A percentile compares a stretch with the other conserved stretches of the same genome.
These are phyloP conservation scores for Polygonum aviculare DNA, from an alignment of 148 eudicot species.

Conservation along the genomic window DNA sequence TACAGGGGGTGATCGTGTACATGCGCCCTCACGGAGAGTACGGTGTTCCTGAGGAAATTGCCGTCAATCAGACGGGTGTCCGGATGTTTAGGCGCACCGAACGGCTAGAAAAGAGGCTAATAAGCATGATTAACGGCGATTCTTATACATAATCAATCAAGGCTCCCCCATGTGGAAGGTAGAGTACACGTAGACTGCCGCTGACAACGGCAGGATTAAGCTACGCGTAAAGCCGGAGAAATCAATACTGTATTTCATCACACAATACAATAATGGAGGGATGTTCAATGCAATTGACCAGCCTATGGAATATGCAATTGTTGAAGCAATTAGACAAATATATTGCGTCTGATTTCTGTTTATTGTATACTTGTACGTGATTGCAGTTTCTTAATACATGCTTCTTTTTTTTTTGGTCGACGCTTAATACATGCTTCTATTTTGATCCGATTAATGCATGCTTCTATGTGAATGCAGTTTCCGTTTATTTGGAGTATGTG, in stretches of 20 bases:
- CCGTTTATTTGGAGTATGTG: too few species aligned
- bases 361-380: too few species aligned
- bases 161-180: background rate
- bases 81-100: slow-evolving; percentile 5
- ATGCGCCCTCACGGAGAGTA: background rate
- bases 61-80: background rate
- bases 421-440: too few species aligned
- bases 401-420: too few species aligned
- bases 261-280: background rate
- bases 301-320: too few species aligned
- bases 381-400: too few species aligned
- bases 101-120: background rate
- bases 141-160: background rate
- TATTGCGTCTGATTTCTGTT: too few species aligned
- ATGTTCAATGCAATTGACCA: too few species aligned
- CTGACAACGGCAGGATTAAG: background rate
- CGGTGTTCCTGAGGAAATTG: background rate
- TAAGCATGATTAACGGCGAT: background rate
- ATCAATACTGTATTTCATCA: background rate
- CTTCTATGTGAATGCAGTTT: too few species aligned
- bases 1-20: background rate
- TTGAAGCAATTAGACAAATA: too few species aligned
- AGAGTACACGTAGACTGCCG: background rate
- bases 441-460: too few species aligned
- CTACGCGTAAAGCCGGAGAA: background rate